Conservation (phyloP, 2,329 filamentous ascomycete genomes). For the Clathrospora elynae region DNA sequence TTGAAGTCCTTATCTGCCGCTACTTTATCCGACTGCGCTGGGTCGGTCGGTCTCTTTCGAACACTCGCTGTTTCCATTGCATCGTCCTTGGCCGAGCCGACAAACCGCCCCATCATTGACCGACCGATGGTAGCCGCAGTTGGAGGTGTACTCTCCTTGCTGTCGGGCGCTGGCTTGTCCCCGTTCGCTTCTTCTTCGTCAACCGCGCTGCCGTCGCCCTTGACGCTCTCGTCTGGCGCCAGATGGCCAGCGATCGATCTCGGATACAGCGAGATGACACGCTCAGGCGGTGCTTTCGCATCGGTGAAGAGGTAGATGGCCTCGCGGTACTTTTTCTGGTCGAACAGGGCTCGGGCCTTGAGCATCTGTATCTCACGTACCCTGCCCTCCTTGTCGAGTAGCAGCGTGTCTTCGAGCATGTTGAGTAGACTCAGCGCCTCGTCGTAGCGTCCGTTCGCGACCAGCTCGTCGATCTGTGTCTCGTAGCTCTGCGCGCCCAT, state of each 20-base stretch:
- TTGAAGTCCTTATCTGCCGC: conserved; percentile 80
- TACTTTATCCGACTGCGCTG: conserved; percentile 56
- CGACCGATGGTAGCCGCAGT: conserved; percentile 40
- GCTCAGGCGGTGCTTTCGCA: conserved; percentile 85
- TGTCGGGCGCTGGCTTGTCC: conserved; percentile 27
- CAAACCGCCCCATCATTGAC: conserved; percentile 56
- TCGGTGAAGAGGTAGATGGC: conserved; percentile 91
- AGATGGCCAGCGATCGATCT: conserved; percentile 81
- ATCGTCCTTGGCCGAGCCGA: conserved; percentile 59
- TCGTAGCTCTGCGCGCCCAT: conserved; percentile 95
- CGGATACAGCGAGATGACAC: conserved; percentile 85
- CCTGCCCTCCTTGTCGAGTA: conserved; percentile 79
- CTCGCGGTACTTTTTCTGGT: conserved; percentile 78
- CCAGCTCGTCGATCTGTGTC: conserved; percentile 81
- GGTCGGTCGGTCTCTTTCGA: conserved; percentile 54
- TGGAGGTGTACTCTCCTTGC: conserved; percentile 31
- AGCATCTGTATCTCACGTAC: conserved; percentile 86
- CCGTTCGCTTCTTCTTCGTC: conserved; percentile 36
- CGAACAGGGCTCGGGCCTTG: conserved; percentile 86
- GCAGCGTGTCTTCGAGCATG: conserved; percentile 89
- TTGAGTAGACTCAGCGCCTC: conserved; percentile 88
- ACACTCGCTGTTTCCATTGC: conserved; percentile 62
- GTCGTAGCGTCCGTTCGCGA: conserved; percentile 75
- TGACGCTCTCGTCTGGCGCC: conserved; percentile 64
- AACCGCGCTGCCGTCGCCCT: conserved; percentile 49